phyloP scores from a whole-genome alignment of 225 moss, liverwort and hornwort species.

The Climacium dendroides region DNA sequence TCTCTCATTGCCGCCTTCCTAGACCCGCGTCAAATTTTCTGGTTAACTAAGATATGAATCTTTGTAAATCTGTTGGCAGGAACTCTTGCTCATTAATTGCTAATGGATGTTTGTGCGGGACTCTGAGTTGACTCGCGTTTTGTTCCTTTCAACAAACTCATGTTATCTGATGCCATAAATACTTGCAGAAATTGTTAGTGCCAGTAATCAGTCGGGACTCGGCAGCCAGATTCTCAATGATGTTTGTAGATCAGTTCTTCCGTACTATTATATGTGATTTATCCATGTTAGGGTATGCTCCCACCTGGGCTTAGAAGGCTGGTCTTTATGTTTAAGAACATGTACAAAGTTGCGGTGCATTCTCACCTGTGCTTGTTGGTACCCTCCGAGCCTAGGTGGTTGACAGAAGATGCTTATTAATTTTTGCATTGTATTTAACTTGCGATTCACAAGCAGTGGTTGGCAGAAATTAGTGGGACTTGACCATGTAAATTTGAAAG shows the following conservation, averaged over 20 bases:
- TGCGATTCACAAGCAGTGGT: too few species aligned
- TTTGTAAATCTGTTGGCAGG: background rate
- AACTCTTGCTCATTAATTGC: background rate
- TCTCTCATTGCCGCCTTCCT: background rate
- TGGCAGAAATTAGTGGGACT: too few species aligned
- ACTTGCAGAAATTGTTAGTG: background rate
- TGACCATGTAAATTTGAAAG: too few species aligned
- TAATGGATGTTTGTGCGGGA: background rate
- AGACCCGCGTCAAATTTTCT: background rate
- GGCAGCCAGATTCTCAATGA: background rate
- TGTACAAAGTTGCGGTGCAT: too few species aligned
- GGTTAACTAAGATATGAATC: background rate
- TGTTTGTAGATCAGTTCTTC: background rate
- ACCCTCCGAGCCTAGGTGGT: too few species aligned
- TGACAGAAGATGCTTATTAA: too few species aligned
- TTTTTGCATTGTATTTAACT: too few species aligned
- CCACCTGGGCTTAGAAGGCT: too few species aligned
- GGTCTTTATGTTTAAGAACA: too few species aligned
- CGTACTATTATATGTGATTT: background rate
- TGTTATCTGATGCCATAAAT: background rate
- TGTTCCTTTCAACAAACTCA: background rate
- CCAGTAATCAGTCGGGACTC: background rate
- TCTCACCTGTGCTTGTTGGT: too few species aligned
- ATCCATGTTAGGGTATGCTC: too few species aligned
- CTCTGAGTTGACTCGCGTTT: background rate